A percentile compares a stretch with the other conserved stretches of the same genome.
These are phyloP conservation scores for Lycium ferocissimum DNA, from an alignment of 257 asterid species.

Conservation along the genomic window DNA sequence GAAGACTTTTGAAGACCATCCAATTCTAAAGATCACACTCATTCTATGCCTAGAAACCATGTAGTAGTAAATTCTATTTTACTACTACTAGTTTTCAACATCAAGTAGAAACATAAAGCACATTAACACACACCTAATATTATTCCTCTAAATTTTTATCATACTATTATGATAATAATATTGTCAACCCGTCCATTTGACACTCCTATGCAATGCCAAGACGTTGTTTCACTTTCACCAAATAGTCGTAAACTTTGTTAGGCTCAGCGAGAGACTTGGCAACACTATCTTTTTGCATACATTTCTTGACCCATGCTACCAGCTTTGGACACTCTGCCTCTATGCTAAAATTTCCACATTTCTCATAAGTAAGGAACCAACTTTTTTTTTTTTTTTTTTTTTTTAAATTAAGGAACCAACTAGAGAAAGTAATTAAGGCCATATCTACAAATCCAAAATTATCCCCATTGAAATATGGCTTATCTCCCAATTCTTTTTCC, in stretches of 20 bases:
- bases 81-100: no score
- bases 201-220: not conserved
- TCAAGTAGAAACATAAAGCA: no score
- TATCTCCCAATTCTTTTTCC: constrained; percentile 28
- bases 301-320: constrained; percentile 29
- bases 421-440: constrained; percentile 26
- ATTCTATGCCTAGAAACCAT: no score
- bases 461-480: constrained; percentile 34
- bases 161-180: no score
- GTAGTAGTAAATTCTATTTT: no score
- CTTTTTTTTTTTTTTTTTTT: no score
- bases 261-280: not conserved
- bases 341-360: not conserved
- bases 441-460: constrained; percentile 34
- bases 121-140: no score
- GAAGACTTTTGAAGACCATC: no score
- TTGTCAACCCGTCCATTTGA: no score
- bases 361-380: constrained; percentile 29
- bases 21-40: no score
- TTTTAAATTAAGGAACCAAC: constrained; percentile 29
- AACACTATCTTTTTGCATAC: constrained; percentile 15
- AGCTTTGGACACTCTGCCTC: constrained; percentile 33
- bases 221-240: not conserved
- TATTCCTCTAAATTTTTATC: not conserved
- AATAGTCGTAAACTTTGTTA: not conserved